These are phyloP conservation scores for Brassica rapa DNA, from an alignment of 345 rosid species.

Conservation along the genomic window DNA sequence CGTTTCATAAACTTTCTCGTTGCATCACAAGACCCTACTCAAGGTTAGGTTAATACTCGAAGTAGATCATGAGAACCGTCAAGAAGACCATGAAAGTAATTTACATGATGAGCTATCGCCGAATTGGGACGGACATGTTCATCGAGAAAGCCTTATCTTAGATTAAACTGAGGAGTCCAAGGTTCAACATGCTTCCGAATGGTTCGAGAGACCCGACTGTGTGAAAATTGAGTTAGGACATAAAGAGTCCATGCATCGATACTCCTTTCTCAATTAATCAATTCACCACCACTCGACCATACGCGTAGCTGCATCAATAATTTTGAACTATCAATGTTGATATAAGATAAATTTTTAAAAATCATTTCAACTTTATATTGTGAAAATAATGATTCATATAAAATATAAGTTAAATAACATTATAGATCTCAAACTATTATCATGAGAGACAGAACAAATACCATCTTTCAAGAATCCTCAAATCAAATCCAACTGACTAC, in stretches of 20 bases:
- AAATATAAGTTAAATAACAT: neutral
- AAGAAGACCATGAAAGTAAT: neutral
- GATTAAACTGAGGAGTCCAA: neutral
- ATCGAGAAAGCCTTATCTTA: neutral
- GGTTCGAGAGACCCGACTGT: neutral
- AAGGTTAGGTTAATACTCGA: neutral
- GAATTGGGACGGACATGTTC: neutral
- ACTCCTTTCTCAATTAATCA: neutral
- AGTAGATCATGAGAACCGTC: neutral
- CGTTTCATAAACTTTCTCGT: neutral
- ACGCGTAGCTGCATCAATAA: neutral
- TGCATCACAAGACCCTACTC: neutral
- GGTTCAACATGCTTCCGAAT: neutral
- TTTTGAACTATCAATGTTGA: neutral
- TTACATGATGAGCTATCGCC: neutral
- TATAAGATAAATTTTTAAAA: neutral
- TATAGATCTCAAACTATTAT: neutral
- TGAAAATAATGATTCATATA: neutral
- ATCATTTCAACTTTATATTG: neutral
- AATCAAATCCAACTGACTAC: neutral
- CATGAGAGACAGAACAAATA: neutral
- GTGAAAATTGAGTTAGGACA: neutral
- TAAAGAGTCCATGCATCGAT: neutral
- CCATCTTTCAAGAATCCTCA: neutral
- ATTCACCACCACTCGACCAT: neutral